These are phyloP conservation scores for Castanea crenata DNA, from an alignment of 306 rosid genomes.

Conservation along the genomic window DNA sequence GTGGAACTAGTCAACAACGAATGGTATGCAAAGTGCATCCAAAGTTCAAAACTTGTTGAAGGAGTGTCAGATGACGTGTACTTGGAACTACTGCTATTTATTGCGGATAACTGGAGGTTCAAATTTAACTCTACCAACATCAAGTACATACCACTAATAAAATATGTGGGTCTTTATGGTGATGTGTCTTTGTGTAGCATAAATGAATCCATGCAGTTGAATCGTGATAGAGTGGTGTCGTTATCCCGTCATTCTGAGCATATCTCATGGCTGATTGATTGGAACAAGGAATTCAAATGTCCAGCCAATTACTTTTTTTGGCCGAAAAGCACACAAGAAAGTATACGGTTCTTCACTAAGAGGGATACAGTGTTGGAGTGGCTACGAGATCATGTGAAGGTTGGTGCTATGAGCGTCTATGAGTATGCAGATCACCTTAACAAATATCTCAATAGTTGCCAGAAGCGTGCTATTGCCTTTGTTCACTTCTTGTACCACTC, in stretches of 20 bases:
- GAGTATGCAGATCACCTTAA: too few relatives aligned
- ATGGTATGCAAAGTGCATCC: slow-evolving; percentile 77
- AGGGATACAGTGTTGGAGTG: too few relatives aligned
- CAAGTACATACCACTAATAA: slow-evolving; percentile 9
- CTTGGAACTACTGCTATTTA: slow-evolving; percentile 26
- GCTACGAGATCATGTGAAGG: too few relatives aligned
- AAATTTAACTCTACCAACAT: slow-evolving; percentile 30
- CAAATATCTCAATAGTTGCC: too few relatives aligned
- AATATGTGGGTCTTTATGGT: too few relatives aligned
- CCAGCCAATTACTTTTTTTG: too few relatives aligned
- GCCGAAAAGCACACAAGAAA: too few relatives aligned
- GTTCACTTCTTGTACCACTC: slow-evolving; percentile 64
- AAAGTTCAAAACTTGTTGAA: slow-evolving; percentile 48
- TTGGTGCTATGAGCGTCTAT: too few relatives aligned
- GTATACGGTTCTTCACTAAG: too few relatives aligned
- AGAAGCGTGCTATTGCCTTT: slow-evolving; percentile 24
- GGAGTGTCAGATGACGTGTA: slow-evolving; percentile 40
- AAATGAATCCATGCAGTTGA: not conserved
- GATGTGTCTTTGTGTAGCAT: not conserved
- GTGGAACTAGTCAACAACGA: slow-evolving; percentile 40
- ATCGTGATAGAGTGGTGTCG: slow-evolving; percentile 16
- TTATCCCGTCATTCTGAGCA: slow-evolving; percentile 18
- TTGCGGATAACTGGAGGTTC: not conserved
- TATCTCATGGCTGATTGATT: not conserved
- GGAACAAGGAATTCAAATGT: too few relatives aligned